Conservation (phyloP, 2,329 filamentous ascomycete species). For the Xylariales sp. region DNA sequence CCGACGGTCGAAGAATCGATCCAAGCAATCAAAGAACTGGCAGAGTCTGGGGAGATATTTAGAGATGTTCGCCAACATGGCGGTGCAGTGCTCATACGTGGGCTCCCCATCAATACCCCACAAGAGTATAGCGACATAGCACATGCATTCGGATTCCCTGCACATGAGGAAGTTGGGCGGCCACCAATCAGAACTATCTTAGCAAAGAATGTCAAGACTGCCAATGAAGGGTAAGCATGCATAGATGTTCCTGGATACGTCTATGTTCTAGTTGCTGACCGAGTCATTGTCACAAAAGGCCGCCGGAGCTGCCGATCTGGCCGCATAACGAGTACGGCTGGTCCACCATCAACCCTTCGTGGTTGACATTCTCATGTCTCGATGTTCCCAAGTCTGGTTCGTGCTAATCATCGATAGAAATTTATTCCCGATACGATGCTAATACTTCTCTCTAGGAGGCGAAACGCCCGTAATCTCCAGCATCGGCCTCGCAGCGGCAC, state of each 20-base stretch:
- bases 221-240: constrained; percentile 26
- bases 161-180: constrained; percentile 28
- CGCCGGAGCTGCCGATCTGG: constrained; percentile 33
- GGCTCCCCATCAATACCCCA: constrained; percentile 23
- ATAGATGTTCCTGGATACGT: background rate
- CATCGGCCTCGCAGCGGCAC: constrained; percentile 20
- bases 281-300: no score
- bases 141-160: constrained; percentile 27
- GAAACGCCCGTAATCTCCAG: constrained; percentile 28
- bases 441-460: constrained; percentile 18
- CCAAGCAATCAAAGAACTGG: constrained; percentile 11
- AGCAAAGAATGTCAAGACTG: constrained; percentile 30
- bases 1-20: constrained; percentile 11
- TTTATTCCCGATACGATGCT: background rate
- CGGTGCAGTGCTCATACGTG: constrained; percentile 27
- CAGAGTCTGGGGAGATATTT: constrained; percentile 20
- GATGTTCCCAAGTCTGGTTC: constrained; percentile 15
- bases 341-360: constrained; percentile 30
- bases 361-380: constrained; percentile 27
- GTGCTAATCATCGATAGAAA: background rate
- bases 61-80: constrained; percentile 21
- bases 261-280: no score
- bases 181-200: constrained; percentile 26
- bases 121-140: constrained; percentile 29
- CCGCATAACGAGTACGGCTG: constrained; percentile 33